These are phyloP conservation scores for Ilex paraguariensis DNA, from an alignment of 305 asterid species.

Conservation along the genomic window DNA sequence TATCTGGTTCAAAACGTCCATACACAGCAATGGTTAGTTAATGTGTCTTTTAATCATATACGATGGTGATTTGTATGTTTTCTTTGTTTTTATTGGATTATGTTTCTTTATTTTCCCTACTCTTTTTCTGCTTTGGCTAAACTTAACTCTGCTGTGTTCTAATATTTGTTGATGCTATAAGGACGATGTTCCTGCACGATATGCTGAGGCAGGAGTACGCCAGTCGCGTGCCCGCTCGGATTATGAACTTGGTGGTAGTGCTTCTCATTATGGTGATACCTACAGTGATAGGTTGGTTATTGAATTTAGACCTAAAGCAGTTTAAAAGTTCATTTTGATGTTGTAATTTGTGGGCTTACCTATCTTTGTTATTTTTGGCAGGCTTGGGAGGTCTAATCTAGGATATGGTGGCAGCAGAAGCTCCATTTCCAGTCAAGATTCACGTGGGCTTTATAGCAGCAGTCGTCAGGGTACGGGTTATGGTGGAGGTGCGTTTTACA, in stretches of 20 bases:
- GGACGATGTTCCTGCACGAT: conserved; percentile 89
- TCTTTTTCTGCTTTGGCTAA: neutral
- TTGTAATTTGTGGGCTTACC: neutral
- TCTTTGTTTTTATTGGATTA: no score
- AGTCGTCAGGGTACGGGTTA: conserved; percentile 81
- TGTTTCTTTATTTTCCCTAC: no score
- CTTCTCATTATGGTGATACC: conserved; percentile 79
- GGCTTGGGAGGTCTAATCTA: conserved; percentile 75
- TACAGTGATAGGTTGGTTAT: conserved; percentile 51
- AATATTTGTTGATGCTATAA: conserved; percentile 20
- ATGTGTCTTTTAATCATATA: neutral
- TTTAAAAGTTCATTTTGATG: no score
- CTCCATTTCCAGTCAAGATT: conserved; percentile 69
- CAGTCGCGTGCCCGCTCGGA: conserved; percentile 92
- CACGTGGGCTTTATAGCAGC: conserved; percentile 60
- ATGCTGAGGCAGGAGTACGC: conserved; percentile 70
- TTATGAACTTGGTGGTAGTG: conserved; percentile 64
- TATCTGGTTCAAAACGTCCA: conserved; percentile 89
- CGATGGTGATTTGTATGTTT: no score
- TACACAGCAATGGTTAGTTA: conserved; percentile 63
- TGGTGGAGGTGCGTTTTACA: conserved; percentile 57
- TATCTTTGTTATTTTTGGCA: conserved; percentile 13
- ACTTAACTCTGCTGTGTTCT: neutral
- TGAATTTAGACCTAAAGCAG: neutral
- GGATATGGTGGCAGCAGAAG: conserved; percentile 78